These are phyloP conservation scores for Ottelia alismoides DNA, from an alignment of 106 monocot genomes.

Conservation along the genomic window DNA sequence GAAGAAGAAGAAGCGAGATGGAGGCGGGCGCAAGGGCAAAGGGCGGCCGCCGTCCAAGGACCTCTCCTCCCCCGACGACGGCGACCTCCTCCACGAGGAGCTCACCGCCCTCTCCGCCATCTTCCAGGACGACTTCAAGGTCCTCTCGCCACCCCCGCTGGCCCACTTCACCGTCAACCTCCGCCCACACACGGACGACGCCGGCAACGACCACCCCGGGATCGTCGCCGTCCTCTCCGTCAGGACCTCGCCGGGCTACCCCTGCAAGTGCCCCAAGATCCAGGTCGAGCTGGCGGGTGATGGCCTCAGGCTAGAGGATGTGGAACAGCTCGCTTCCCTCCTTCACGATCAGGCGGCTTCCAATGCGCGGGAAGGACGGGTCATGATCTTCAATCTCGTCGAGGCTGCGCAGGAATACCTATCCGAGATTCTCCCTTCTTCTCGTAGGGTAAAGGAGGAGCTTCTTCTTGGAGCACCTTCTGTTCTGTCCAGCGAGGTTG, in stretches of 20 bases:
- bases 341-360: constrained; percentile 89
- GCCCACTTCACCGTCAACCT: constrained; percentile 45
- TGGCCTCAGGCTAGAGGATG: constrained; percentile 52
- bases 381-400: constrained; percentile 90
- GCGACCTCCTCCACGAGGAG: constrained; percentile 59
- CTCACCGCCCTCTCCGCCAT: constrained; percentile 73
- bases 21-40: constrained; percentile 29
- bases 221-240: constrained; percentile 58
- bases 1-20: constrained; percentile 78
- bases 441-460: constrained; percentile 1
- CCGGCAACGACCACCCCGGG: constrained; percentile 29
- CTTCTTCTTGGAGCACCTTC: background rate
- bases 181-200: constrained; percentile 71
- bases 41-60: constrained; percentile 48
- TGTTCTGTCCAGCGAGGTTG: background rate
- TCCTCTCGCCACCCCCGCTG: constrained; percentile 37
- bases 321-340: constrained; percentile 46
- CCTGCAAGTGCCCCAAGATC: constrained; percentile 86
- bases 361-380: constrained; percentile 85
- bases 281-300: constrained; percentile 52
- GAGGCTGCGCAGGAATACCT: constrained; percentile 90
- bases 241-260: constrained; percentile 85
- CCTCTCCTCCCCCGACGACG: constrained; percentile 29
- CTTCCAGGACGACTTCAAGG: constrained; percentile 69
- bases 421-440: constrained; percentile 59